Evolutionary conservation across 345 rosid species (phyloP).

Genomic region (Eucalyptus coolabah): DNA sequence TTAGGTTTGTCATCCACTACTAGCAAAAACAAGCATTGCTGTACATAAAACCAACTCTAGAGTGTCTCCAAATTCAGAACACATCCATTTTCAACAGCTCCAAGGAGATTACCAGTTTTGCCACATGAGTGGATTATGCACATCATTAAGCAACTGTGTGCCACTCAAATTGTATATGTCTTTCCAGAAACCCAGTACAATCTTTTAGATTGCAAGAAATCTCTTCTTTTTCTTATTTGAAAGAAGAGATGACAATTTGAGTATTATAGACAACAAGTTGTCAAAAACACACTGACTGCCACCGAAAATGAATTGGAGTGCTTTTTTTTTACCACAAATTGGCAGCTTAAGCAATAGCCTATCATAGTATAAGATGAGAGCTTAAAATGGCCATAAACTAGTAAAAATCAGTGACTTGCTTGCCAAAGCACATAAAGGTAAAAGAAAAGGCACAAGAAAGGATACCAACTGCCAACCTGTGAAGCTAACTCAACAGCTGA

Average conservation of each 20-base stretch:
- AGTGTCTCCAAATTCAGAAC: neutral
- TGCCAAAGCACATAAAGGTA: neutral
- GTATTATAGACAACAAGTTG: neutral
- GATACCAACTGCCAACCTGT: slow-evolving; percentile 33
- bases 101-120: neutral
- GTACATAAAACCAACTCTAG: neutral
- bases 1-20: neutral
- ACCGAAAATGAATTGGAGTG: neutral
- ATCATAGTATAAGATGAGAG: neutral
- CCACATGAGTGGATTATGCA: neutral
- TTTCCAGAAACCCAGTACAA: neutral
- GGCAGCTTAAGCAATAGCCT: neutral
- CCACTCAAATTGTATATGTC: neutral
- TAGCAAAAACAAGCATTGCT: neutral
- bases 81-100: neutral
- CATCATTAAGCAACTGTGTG: neutral
- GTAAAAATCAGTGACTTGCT: neutral
- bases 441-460: neutral
- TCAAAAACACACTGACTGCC: neutral
- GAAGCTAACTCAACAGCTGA: slow-evolving; percentile 93
- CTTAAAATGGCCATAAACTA: neutral
- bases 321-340: neutral
- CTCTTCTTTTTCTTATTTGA: neutral
- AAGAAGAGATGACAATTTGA: neutral
- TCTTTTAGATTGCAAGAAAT: neutral